Evolutionary conservation across 352 stramenopile species (phyloP).

Genomic region (Thalassiosira allenii): DNA sequence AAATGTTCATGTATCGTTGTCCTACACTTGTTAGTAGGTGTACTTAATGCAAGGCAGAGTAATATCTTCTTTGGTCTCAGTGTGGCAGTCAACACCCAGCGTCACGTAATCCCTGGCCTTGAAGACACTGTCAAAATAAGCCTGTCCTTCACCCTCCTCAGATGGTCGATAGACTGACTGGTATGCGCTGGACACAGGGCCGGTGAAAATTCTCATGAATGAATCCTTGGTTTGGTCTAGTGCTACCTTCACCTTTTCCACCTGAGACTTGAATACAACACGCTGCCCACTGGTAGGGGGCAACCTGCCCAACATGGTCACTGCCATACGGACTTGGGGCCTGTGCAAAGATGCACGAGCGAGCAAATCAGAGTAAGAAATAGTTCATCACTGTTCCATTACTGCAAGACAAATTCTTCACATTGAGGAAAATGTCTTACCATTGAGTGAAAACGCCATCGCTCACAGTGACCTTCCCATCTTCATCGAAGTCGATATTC

Average conservation of each 20-base stretch:
- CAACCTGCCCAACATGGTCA: constrained; percentile 64
- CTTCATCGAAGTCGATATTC: constrained; percentile 64
- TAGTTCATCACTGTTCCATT: too few species aligned
- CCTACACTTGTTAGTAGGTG: constrained; percentile 35
- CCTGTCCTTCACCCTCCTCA: constrained; percentile 60
- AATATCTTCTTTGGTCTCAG: constrained; percentile 60
- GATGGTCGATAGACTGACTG: constrained; percentile 57
- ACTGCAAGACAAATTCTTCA: too few species aligned
- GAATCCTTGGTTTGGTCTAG: constrained; percentile 70
- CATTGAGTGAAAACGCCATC: constrained; percentile 73
- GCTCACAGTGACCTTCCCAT: constrained; percentile 62
- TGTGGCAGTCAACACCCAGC: constrained; percentile 65
- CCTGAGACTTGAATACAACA: constrained; percentile 65
- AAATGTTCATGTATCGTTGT: too few species aligned
- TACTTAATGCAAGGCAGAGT: constrained; percentile 69
- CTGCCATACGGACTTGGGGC: constrained; percentile 72
- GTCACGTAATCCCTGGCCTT: constrained; percentile 63
- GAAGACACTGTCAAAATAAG: constrained; percentile 70
- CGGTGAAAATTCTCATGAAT: constrained; percentile 63
- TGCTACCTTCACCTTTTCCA: constrained; percentile 66
- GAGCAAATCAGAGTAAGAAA: too few species aligned
- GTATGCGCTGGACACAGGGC: constrained; percentile 62
- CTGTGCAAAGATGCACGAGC: too few species aligned
- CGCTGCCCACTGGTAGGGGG: constrained; percentile 68
- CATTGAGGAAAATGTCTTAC: too few species aligned